Percentiles rank a stretch among this genome's conserved stretches.
phyloP scores from a whole-genome alignment of 805 yeast genomes.

The Candida patagonica region DNA sequence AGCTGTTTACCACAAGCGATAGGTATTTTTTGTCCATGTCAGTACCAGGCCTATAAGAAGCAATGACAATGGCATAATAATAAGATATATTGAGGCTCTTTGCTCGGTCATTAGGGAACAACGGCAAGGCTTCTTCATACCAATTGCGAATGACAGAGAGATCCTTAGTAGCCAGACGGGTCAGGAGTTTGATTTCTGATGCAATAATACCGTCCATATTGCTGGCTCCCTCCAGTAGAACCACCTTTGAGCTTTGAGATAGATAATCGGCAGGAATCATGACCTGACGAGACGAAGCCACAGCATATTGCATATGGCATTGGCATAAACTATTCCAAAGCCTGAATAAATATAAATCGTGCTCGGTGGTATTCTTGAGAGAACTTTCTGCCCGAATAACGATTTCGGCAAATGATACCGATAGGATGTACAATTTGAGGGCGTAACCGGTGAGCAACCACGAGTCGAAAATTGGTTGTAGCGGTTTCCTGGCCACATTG shows the following conservation, averaged over 20 bases:
- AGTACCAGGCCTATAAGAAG: slow-evolving; percentile 4
- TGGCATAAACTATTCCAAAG: slow-evolving; percentile 45
- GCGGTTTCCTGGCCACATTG: slow-evolving; percentile 45
- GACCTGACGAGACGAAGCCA: slow-evolving; percentile 42
- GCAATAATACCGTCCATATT: slow-evolving; percentile 8
- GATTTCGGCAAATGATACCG: slow-evolving; percentile 33
- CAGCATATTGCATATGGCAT: slow-evolving; percentile 41
- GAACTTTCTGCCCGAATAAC: slow-evolving; percentile 5
- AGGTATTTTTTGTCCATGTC: slow-evolving; percentile 7
- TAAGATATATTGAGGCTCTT: slow-evolving; percentile 7
- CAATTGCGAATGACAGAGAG: neutral
- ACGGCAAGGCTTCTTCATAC: slow-evolving; percentile 1
- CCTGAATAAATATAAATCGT: slow-evolving; percentile 45
- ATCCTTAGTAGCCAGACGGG: neutral
- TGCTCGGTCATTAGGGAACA: slow-evolving; percentile 4
- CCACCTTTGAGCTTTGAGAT: slow-evolving; percentile 30
- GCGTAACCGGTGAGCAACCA: slow-evolving; percentile 47
- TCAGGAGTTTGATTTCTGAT: slow-evolving; percentile 9
- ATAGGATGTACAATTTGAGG: slow-evolving; percentile 38
- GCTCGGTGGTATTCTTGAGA: slow-evolving; percentile 2
- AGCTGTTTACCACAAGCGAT: slow-evolving; percentile 37
- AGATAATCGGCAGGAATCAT: slow-evolving; percentile 32
- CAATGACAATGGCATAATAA: slow-evolving; percentile 9
- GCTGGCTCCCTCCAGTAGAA: neutral
- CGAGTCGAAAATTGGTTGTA: slow-evolving; percentile 43